These are phyloP conservation scores for Ascocoryne sarcoides DNA, from an alignment of 2,329 filamentous ascomycete genomes.

Conservation along the genomic window DNA sequence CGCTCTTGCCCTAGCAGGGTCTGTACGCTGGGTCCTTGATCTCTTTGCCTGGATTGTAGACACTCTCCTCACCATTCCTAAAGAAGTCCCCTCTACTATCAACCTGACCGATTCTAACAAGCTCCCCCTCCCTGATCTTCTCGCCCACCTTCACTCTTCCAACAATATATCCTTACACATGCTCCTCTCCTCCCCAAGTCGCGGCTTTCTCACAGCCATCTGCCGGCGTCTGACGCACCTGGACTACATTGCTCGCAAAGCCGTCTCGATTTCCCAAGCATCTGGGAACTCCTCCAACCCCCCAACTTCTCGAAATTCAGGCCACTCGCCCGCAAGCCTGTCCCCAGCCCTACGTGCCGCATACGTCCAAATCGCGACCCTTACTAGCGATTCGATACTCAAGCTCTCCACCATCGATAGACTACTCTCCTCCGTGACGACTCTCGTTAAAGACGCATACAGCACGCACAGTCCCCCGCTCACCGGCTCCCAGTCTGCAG, in stretches of 20 bases:
- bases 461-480: slow-evolving; percentile 11
- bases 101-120: slow-evolving; percentile 37
- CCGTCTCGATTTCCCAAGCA: slow-evolving; percentile 12
- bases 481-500: slow-evolving; percentile 11
- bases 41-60: slow-evolving; percentile 56
- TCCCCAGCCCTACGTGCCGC: slow-evolving; percentile 21
- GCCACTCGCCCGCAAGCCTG: slow-evolving; percentile 6
- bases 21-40: slow-evolving; percentile 71
- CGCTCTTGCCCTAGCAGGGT: slow-evolving; percentile 62
- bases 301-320: slow-evolving; percentile 8
- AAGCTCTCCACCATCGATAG: slow-evolving; percentile 25
- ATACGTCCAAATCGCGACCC: slow-evolving; percentile 26
- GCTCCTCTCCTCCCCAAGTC: slow-evolving; percentile 64
- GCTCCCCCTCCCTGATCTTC: slow-evolving; percentile 39
- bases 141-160: slow-evolving; percentile 41
- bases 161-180: slow-evolving; percentile 53
- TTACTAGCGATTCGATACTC: slow-evolving; percentile 23
- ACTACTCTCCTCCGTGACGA: slow-evolving; percentile 22
- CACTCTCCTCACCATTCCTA: slow-evolving; percentile 46
- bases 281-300: neutral
- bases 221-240: slow-evolving; percentile 56
- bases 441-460: slow-evolving; percentile 24
- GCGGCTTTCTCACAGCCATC: slow-evolving; percentile 61
- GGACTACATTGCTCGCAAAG: slow-evolving; percentile 32
- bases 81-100: slow-evolving; percentile 37